These are phyloP conservation scores for Rasamsonia emersonii DNA, from an alignment of 2,329 filamentous ascomycete species.

Conservation along the genomic window DNA sequence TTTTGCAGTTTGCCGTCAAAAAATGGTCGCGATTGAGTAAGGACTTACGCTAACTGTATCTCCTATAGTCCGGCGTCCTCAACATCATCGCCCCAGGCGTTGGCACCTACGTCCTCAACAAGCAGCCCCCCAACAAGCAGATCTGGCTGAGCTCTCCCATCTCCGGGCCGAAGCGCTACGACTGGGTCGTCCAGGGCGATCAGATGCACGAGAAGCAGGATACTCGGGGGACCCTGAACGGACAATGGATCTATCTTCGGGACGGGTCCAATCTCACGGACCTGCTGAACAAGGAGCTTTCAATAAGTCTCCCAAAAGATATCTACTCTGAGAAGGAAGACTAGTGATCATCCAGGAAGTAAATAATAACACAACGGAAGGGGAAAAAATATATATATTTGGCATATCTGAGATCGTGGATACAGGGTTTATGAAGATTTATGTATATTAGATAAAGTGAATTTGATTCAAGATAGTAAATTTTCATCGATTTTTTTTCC, in stretches of 20 bases:
- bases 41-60: too few species aligned
- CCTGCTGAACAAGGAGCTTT: slow-evolving; percentile 67
- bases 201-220: slow-evolving; percentile 72
- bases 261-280: slow-evolving; percentile 70
- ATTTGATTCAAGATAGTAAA: too few species aligned
- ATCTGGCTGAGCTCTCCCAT: slow-evolving; percentile 93
- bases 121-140: slow-evolving; percentile 93
- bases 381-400: slow-evolving; percentile 1
- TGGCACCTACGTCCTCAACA: slow-evolving; percentile 92
- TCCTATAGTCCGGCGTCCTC: slow-evolving; percentile 68
- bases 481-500: too few species aligned
- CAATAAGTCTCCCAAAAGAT: slow-evolving; percentile 48
- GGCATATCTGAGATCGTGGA: too few species aligned
- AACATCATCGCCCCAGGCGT: slow-evolving; percentile 60
- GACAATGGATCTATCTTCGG: slow-evolving; percentile 80
- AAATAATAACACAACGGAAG: neutral
- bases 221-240: slow-evolving; percentile 41
- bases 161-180: slow-evolving; percentile 87
- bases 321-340: slow-evolving; percentile 23
- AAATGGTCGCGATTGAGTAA: too few species aligned
- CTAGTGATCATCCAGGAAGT: slow-evolving; percentile 3
- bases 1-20: too few species aligned
- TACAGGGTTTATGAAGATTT: too few species aligned
- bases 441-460: too few species aligned
- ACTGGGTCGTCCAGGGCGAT: slow-evolving; percentile 69